These are phyloP conservation scores for Scytalidium lignicola DNA, from an alignment of 2,329 filamentous ascomycete genomes.

Conservation along the genomic window DNA sequence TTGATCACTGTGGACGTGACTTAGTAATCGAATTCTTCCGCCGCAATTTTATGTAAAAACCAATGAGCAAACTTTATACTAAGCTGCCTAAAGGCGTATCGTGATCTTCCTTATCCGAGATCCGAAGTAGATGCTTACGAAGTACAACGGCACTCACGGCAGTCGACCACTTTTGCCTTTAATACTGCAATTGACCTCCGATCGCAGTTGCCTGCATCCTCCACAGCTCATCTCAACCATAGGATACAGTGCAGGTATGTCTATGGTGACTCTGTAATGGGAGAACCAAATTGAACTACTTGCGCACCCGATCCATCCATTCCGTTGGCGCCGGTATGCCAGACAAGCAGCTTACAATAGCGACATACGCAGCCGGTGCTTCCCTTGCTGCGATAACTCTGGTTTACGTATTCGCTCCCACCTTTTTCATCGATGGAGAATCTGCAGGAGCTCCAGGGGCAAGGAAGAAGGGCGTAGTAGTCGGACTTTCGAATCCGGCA, in stretches of 20 bases:
- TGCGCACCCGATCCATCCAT: background rate
- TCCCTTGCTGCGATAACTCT: constrained; percentile 91
- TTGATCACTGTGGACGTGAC: too few relatives aligned
- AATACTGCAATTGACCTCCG: background rate
- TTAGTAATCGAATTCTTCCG: too few relatives aligned
- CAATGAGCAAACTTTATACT: too few relatives aligned
- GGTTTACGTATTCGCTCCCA: constrained; percentile 97
- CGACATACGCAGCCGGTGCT: constrained; percentile 90
- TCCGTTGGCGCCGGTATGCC: constrained; percentile 51
- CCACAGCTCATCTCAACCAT: background rate
- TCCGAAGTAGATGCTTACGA: background rate
- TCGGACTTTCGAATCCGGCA: constrained; percentile 83
- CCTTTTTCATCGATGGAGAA: constrained; percentile 87
- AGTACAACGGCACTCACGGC: background rate
- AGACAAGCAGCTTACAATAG: constrained; percentile 76
- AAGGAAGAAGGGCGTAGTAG: constrained; percentile 73
- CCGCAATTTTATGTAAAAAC: too few relatives aligned
- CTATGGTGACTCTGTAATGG: background rate
- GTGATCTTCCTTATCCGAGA: background rate
- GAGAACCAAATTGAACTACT: background rate
- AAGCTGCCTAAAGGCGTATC: background rate
- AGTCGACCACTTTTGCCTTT: background rate
- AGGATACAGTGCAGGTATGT: background rate
- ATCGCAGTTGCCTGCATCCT: background rate
- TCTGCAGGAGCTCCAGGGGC: constrained; percentile 47